phyloP scores from a whole-genome alignment of 768 basidiomycete species.

The Wakefieldia striispora region DNA sequence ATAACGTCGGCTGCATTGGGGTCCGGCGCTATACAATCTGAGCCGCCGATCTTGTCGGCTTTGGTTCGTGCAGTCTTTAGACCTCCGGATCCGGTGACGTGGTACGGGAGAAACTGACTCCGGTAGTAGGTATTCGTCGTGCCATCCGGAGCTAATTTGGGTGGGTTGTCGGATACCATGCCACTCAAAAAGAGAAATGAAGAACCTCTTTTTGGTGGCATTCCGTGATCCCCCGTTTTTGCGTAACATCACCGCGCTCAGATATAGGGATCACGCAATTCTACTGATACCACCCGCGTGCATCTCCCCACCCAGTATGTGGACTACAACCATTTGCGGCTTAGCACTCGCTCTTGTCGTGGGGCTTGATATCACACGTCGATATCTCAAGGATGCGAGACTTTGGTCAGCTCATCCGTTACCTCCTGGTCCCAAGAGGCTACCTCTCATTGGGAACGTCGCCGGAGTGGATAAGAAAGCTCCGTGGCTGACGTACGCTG shows the following conservation, averaged over 20 bases:
- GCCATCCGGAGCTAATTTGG: too few species aligned
- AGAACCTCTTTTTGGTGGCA: too few species aligned
- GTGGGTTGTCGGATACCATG: too few species aligned
- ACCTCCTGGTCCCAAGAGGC: slow-evolving; percentile 39
- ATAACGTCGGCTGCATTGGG: too few species aligned
- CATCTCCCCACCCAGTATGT: slow-evolving; percentile 4
- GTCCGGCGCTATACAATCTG: too few species aligned
- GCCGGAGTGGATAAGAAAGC: slow-evolving; percentile 28
- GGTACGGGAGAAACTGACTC: too few species aligned
- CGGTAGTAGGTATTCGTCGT: too few species aligned
- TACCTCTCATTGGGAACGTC: slow-evolving; percentile 40
- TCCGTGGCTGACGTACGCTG: slow-evolving; percentile 37
- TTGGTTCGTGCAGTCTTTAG: too few species aligned
- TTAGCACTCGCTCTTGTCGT: slow-evolving; percentile 7
- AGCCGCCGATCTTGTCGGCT: too few species aligned
- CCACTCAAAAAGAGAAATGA: too few species aligned
- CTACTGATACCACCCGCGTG: neutral
- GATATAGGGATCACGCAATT: neutral
- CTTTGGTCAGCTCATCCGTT: slow-evolving; percentile 7
- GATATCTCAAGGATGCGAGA: slow-evolving; percentile 5
- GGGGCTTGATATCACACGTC: slow-evolving; percentile 6
- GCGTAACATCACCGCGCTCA: neutral
- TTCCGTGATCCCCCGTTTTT: neutral
- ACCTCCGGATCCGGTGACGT: too few species aligned
- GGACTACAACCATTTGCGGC: neutral